Base-by-base conservation (phyloP, 192 early-diverging fungal genomes). In the Cladochytrium replicatum region DNA sequence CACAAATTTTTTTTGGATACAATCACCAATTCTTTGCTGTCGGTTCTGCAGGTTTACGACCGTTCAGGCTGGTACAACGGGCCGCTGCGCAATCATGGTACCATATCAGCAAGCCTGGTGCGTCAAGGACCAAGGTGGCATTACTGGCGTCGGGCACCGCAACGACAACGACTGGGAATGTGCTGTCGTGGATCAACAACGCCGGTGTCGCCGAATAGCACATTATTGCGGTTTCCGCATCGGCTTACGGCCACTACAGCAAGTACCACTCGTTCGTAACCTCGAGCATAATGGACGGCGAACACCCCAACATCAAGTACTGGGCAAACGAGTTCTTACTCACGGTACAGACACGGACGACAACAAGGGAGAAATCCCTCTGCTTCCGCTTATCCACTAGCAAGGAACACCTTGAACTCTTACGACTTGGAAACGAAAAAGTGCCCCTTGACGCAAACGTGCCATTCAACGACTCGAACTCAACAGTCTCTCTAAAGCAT, bases 131-230 rank as follows among this genome's bases (percentile, higher is more conserved):
- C 46, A 48, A 32, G 46, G 39, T n/a, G 11, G n/a, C 6, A 34
- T 48, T 48, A n/a, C n/a, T n/a, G 46, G 46, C 7, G 19, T 11
- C 9, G 46, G 27, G 39, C 27, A 48, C 9, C 46, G 46, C n/a
- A n/a, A n/a, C n/a, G n/a, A n/a, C 8, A 34, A 48, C 46, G 46
- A 48, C 39, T 48, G 46, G 46, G 46, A 48, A 19, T 9, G 27
- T 32, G 46, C 46, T 6, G 46, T 48, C 27, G 46, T 48, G 28
- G n/a, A 48, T 48, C 46, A 48, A 48, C 46, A 48, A 48, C 27
- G 46, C 26, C 6, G 8, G 29, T 6, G 7, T 32, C 6, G 46
- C 11, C 6, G 27, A 48, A 27, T 32, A 48, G 19, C 8, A 30
- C 7, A 28, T 48, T 6, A 48, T 48, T 32, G 46, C 28, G 39